These are phyloP conservation scores for Leccinum olivaceopallidum DNA, from an alignment of 768 basidiomycete genomes.

Conservation along the genomic window DNA sequence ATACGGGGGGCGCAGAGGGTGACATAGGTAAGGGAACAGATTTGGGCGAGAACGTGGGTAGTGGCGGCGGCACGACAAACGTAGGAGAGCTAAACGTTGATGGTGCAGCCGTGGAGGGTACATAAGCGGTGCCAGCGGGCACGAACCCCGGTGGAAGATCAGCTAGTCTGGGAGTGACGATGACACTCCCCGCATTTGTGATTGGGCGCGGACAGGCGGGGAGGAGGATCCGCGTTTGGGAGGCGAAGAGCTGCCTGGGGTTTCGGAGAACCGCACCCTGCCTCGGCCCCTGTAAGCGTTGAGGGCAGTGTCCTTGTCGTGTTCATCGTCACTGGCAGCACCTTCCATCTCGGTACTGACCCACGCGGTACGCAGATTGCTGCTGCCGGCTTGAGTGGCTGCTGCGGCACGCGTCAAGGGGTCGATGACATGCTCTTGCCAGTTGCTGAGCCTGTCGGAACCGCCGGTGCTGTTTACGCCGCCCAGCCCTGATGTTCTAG, in stretches of 20 bases:
- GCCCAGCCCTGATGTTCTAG: constrained; percentile 21
- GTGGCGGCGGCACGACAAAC: constrained; percentile 11
- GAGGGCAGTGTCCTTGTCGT: constrained; percentile 19
- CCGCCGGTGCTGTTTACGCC: constrained; percentile 14
- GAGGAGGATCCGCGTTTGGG: constrained; percentile 13
- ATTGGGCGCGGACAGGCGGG: constrained; percentile 10
- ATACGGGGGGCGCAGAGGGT: constrained; percentile 1
- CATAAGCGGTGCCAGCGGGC: constrained; percentile 24
- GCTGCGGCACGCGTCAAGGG: constrained; percentile 27
- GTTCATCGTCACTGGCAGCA: constrained; percentile 29
- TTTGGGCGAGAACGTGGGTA: constrained; percentile 14
- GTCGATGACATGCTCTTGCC: constrained; percentile 33
- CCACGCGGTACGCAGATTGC: constrained; percentile 29
- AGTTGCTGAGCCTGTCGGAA: constrained; percentile 25
- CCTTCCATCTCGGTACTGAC: constrained; percentile 48
- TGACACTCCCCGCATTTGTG: not conserved
- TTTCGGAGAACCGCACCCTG: constrained; percentile 20
- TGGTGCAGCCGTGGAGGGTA: constrained; percentile 14
- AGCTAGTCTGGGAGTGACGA: constrained; percentile 20
- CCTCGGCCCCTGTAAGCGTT: constrained; percentile 5
- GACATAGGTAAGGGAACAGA: constrained; percentile 24
- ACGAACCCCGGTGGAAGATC: constrained; percentile 32
- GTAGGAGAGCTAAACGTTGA: constrained; percentile 11
- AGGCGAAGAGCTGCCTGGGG: constrained; percentile 18
- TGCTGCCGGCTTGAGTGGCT: constrained; percentile 20